Conservation (phyloP, 176 grass and related monocot genomes). For the Oryza brachyantha region DNA sequence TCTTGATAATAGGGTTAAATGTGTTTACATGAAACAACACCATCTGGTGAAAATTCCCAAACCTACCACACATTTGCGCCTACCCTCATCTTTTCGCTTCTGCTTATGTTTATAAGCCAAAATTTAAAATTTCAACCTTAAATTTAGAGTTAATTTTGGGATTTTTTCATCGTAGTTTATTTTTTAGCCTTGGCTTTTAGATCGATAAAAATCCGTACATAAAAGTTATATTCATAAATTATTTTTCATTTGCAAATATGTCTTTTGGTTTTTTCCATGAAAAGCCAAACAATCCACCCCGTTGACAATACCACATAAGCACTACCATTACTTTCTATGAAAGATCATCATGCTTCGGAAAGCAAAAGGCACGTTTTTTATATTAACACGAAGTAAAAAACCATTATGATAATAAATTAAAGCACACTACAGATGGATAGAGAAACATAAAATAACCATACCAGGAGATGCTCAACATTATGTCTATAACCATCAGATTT, state of each 20-base stretch:
- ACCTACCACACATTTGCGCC: not conserved
- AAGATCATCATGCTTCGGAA: conserved; percentile 8
- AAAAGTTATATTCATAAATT: no score
- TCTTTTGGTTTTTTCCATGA: no score
- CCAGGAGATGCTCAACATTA: conserved; percentile 88
- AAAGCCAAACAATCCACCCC: no score
- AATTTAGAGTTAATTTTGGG: no score
- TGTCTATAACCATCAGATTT: conserved; percentile 55
- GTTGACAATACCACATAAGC: not conserved
- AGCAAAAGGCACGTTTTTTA: not conserved
- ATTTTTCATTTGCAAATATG: no score
- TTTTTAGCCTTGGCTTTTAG: no score
- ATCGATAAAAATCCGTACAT: no score
- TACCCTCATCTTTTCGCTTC: no score
- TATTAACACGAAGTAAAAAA: not conserved
- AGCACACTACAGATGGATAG: not conserved
- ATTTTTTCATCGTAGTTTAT: no score
- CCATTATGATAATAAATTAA: not conserved
- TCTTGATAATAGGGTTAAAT: not conserved
- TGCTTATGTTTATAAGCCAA: no score
- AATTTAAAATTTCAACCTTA: no score
- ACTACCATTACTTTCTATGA: not conserved
- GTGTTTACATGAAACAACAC: not conserved
- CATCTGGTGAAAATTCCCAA: not conserved
- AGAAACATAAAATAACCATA: conserved; percentile 30